Evolutionary conservation across 2,329 filamentous ascomycete genomes (phyloP).

Genomic region (Penicillium sp.): DNA sequence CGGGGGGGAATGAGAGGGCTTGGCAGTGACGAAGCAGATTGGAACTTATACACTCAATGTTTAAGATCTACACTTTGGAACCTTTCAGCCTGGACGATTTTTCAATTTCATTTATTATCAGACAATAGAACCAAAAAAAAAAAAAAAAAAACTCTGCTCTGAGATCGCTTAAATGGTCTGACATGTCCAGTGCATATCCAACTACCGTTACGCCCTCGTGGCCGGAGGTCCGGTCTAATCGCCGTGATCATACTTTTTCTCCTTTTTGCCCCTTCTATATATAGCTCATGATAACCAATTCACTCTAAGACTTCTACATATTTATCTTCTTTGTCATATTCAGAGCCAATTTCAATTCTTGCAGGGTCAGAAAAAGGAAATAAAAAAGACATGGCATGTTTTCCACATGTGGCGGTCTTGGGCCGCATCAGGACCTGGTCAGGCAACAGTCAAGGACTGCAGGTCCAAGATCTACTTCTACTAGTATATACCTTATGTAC

Average conservation of each 20-base stretch:
- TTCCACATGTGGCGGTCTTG: constrained; percentile 6
- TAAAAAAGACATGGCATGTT: background rate
- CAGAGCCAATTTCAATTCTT: background rate
- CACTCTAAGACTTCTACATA: background rate
- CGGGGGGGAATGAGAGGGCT: constrained; percentile 19
- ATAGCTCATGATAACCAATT: background rate
- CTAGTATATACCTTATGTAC: too few species aligned
- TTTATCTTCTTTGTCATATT: background rate
- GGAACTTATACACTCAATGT: background rate
- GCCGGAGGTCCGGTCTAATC: constrained; percentile 4
- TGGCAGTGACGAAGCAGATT: constrained; percentile 27
- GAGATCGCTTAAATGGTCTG: background rate
- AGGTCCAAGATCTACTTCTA: too few species aligned
- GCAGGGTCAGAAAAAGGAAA: background rate
- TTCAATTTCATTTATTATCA: background rate
- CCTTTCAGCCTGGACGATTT: background rate
- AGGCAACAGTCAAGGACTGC: background rate
- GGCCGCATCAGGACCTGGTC: constrained; percentile 1
- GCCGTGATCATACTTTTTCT: background rate
- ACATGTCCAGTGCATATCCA: background rate
- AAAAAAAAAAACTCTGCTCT: too few species aligned
- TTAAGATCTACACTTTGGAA: background rate
- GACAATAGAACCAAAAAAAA: too few species aligned
- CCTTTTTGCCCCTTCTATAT: background rate
- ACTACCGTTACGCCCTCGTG: background rate